phyloP scores from a whole-genome alignment of 495 filamentous ascomycete genomes.

The Gamarada debralockiae region DNA sequence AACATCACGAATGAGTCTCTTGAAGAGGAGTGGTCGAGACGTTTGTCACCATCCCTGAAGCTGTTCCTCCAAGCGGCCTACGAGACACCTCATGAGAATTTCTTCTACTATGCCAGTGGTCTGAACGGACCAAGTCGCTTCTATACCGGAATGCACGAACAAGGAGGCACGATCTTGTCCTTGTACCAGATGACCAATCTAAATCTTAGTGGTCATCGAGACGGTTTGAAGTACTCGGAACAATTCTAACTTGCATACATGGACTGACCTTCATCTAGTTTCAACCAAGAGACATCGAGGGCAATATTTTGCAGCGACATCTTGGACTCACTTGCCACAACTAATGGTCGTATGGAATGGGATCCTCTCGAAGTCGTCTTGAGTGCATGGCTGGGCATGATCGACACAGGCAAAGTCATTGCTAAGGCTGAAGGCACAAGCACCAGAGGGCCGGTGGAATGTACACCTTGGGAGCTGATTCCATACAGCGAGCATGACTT shows the following conservation, averaged over 20 bases:
- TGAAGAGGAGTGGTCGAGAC: slow-evolving; percentile 3
- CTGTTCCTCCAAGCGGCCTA: slow-evolving; percentile 7
- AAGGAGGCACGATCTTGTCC: background rate
- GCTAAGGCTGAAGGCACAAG: background rate
- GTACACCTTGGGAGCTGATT: slow-evolving; percentile 3
- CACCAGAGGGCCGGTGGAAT: background rate
- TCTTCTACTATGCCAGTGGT: slow-evolving; percentile 11
- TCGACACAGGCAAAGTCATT: no score
- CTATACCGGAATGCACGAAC: background rate
- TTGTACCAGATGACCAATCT: slow-evolving; percentile 6
- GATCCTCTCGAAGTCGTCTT: no score
- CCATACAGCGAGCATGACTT: slow-evolving; percentile 6
- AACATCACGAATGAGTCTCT: slow-evolving; percentile 1
- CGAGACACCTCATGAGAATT: slow-evolving; percentile 4
- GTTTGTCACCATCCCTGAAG: slow-evolving; percentile 2
- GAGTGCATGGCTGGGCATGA: no score
- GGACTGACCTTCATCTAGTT: slow-evolving; percentile 6
- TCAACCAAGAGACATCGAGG: slow-evolving; percentile 5
- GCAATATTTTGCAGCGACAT: slow-evolving; percentile 8
- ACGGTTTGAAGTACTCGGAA: slow-evolving; percentile 4
- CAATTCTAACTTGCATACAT: background rate
- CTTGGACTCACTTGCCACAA: background rate
- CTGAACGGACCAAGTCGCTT: background rate
- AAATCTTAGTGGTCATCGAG: slow-evolving; percentile 4
- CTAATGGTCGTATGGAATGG: slow-evolving; percentile 2